Base-by-base conservation (phyloP, 1,139 yeast species). In the Suhomyces terraborum region DNA sequence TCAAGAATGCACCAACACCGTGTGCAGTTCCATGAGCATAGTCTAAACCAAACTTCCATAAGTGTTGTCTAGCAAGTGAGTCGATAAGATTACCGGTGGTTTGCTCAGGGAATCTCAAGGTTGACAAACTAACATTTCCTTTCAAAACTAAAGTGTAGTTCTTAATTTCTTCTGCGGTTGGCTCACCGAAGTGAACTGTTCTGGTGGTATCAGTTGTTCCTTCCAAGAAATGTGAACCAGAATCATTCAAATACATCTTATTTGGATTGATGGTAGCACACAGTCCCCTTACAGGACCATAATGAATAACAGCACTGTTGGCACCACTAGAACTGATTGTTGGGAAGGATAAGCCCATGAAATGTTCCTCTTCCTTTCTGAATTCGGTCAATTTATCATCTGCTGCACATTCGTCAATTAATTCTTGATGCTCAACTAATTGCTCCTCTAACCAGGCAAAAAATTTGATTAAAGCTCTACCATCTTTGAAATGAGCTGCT, bases 141-240 rank as follows among this genome's bases (percentile, higher is more conserved):
- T 93, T 91, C 53, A 94, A 77, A 2, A 94, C 99, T 35, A 86
- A 67, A 0, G 99, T 93, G 64, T 88, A 93, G 46, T 88, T 85
- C 42, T 73, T 73, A 30, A 73, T 73, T 60, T 93, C 89, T 42
- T 84, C 88, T 4, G 62, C 61, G 0, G 80, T 63, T 20, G 98
- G 97, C 6, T 62, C 63, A 3, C 82, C 80, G 58, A 87, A 84
- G 62, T 93, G 98, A 32, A 88, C 59, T 0, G 98, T 93, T 63
- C 99, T 81, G 3, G 99, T 93, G 12, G 93, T 87, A 63, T 93
- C 98, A 1, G 98, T 93, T 1, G 98, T 93, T 25, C 98, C 99
- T 49, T 91, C 97, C 37, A 83, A 67, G 58, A 85, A 94, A 59
- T 94, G 99, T 2, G 95, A 84, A 6, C 99, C 98, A 3, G 96